Evolutionary conservation across 768 basidiomycete genomes (phyloP).

Genomic region (Mycena olivaceomarginata): DNA sequence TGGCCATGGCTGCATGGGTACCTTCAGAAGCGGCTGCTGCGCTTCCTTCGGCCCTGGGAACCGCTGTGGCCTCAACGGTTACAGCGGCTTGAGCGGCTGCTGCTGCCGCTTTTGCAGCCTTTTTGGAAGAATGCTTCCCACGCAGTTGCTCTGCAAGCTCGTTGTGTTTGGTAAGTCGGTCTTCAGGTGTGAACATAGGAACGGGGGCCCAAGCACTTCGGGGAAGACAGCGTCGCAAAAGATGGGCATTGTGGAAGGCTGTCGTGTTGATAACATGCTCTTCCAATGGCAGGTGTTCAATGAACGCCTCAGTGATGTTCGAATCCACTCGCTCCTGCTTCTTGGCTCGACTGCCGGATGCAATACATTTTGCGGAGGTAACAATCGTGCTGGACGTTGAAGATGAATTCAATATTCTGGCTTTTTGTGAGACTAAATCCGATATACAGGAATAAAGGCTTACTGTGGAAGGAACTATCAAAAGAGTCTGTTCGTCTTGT

Average conservation of each 20-base stretch:
- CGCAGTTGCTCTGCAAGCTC: constrained; percentile 14
- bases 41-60: too few species aligned
- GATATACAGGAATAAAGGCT: not conserved
- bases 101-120: not conserved
- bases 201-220: constrained; percentile 16
- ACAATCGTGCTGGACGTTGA: constrained; percentile 38
- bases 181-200: not conserved
- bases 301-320: constrained; percentile 5
- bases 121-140: not conserved
- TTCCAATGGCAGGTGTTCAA: constrained; percentile 19
- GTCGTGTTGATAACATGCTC: constrained; percentile 28
- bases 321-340: constrained; percentile 34
- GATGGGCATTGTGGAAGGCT: constrained; percentile 39
- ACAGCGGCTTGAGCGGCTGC: not conserved
- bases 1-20: too few species aligned
- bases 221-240: constrained; percentile 31
- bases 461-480: constrained; percentile 21
- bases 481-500: not conserved
- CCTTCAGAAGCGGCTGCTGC: too few species aligned
- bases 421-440: not conserved
- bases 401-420: constrained; percentile 23
- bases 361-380: constrained; percentile 9
- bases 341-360: constrained; percentile 7
- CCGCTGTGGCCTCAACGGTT: too few species aligned
- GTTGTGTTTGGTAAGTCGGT: constrained; percentile 2